Base-by-base conservation (phyloP, 2,329 filamentous ascomycete genomes). In the Aspergillus tanneri region DNA sequence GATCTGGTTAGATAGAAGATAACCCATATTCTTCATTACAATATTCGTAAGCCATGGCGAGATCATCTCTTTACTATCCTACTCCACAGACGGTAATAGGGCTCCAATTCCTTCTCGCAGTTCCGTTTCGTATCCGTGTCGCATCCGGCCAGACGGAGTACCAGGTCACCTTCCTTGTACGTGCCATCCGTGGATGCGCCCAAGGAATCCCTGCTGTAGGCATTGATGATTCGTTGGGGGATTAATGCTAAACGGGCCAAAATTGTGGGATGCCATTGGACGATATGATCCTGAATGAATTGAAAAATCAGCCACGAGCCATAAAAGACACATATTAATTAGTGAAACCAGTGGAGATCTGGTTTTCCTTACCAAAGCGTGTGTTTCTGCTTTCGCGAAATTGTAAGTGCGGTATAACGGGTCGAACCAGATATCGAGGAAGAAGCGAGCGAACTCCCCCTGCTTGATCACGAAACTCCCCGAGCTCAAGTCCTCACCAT, bases 211-310 rank as follows among this genome's bases (percentile, higher is more conserved):
- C 67, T 65, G 52, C 78, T 84, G 70, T 96, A 97, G 0, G 88
- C 81, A 64, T 95, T 95, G 66, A 99, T 74, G 25, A 80, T 77
- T 43, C 86, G 82, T 70, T 99, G 93, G 2, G 92, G 90, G n/a
- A 99, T 78, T 18, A 99, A 77, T 1, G 88, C 91, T 53, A 97
- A 75, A 65, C 90, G 93, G 28, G 92, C 90, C 9, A 99, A 81
- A 36, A 99, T 86, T 0, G 93, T 99, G 22, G 92, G 90, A 66
- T 99, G 93, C 95, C 93, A 99, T 76, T 96, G 92, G 25, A 89
- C 83, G 57, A 92, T 87, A 65, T 93, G 88, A 71, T 92, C 88
- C 87, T 91, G 53, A 24, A 40, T n/a, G n/a, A n/a, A n/a, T n/a
- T n/a, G n/a, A n/a, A n/a, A n/a, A n/a, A n/a, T n/a, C n/a, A n/a